These are phyloP conservation scores for Thermothielavioides terrestris DNA, from an alignment of 495 filamentous ascomycete species.

Conservation along the genomic window DNA sequence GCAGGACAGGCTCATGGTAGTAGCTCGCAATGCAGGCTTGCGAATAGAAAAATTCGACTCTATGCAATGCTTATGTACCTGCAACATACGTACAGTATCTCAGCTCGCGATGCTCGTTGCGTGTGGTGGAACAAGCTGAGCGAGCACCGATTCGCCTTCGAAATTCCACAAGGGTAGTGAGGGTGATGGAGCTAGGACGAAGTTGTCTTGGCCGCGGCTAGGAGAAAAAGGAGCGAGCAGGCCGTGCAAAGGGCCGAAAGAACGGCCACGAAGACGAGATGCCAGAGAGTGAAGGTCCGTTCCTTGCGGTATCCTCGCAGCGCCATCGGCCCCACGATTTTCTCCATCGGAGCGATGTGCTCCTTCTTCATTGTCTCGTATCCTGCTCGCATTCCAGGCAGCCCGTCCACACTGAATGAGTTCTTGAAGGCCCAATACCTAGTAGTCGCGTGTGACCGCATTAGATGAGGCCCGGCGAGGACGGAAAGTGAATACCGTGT, in stretches of 20 bases:
- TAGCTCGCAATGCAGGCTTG: too few species aligned
- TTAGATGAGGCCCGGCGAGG: not conserved
- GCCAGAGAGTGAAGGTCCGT: slow-evolving; percentile 3
- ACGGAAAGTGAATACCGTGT: not conserved
- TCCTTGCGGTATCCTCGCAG: slow-evolving; percentile 15
- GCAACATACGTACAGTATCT: too few species aligned
- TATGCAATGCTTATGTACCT: too few species aligned
- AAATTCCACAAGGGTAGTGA: too few species aligned
- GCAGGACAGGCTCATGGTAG: too few species aligned
- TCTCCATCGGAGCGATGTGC: slow-evolving; percentile 40
- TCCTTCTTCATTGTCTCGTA: slow-evolving; percentile 32
- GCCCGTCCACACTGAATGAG: slow-evolving; percentile 44
- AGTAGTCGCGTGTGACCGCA: not conserved
- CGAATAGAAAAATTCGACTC: too few species aligned
- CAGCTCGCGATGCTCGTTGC: too few species aligned
- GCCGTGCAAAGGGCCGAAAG: slow-evolving; percentile 1
- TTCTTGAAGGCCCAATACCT: slow-evolving; percentile 54
- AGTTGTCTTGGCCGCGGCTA: not conserved
- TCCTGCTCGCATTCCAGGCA: slow-evolving; percentile 42
- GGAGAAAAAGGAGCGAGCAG: not conserved
- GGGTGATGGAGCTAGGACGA: not conserved
- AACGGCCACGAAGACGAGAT: slow-evolving; percentile 13
- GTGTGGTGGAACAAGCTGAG: too few species aligned
- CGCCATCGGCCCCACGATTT: slow-evolving; percentile 40
- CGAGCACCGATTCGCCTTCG: too few species aligned